Conservation (phyloP, 352 stramenopile genomes). For the Sclerospora graminicola region DNA sequence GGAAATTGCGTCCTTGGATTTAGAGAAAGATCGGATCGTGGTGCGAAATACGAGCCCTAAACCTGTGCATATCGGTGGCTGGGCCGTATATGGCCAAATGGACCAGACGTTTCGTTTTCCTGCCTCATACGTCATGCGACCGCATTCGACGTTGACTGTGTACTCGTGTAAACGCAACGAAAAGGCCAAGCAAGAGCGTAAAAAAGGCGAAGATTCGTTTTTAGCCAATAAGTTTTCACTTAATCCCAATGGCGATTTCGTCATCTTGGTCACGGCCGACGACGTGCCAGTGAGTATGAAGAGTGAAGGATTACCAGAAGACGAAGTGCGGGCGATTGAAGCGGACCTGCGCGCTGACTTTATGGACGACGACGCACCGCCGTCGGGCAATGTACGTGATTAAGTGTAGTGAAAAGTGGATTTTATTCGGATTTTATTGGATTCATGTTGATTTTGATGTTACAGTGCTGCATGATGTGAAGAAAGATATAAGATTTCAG, state of each 20-base stretch:
- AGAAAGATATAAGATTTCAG: conserved; percentile 13
- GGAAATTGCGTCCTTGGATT: conserved; percentile 50
- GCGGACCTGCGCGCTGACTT: conserved; percentile 36
- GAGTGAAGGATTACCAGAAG: conserved; percentile 41
- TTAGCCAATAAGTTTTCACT: conserved; percentile 73
- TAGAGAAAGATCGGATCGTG: conserved; percentile 69
- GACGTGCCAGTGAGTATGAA: conserved; percentile 60
- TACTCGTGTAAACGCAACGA: conserved; percentile 75
- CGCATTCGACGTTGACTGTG: conserved; percentile 60
- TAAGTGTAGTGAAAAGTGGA: too few species aligned
- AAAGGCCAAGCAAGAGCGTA: conserved; percentile 61
- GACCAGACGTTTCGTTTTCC: conserved; percentile 70
- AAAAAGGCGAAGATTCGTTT: conserved; percentile 65
- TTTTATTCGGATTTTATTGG: too few species aligned
- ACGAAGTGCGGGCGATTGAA: conserved; percentile 56
- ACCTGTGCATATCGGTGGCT: conserved; percentile 44
- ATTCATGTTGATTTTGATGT: too few species aligned
- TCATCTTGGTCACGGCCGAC: conserved; percentile 48
- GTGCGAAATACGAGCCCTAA: conserved; percentile 63
- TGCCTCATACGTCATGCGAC: conserved; percentile 51
- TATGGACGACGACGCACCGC: conserved; percentile 40
- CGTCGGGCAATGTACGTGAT: conserved; percentile 39
- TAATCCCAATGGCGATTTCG: conserved; percentile 56
- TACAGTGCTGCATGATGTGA: conserved; percentile 27
- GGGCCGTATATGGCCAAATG: conserved; percentile 50